These are phyloP conservation scores for Dispira parvispora DNA, from an alignment of 192 early-diverging fungal genomes.

Conservation along the genomic window DNA sequence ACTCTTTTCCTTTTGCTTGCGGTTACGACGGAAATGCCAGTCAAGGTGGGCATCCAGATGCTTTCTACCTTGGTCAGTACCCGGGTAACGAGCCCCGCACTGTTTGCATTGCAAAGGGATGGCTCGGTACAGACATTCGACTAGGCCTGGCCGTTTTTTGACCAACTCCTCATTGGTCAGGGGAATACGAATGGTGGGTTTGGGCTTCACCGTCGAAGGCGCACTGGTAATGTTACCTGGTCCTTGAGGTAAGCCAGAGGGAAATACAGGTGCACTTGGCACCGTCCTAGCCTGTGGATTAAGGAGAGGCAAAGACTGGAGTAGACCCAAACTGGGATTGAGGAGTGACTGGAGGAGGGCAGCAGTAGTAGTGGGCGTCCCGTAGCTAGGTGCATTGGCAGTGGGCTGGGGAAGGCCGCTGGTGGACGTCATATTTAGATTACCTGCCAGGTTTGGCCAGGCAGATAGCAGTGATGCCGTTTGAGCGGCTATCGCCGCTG, in stretches of 20 bases:
- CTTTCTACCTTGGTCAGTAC: slow-evolving; percentile 41
- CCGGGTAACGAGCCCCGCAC: slow-evolving; percentile 71
- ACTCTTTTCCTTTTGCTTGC: slow-evolving; percentile 64
- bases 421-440: neutral
- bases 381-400: neutral
- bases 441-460: neutral
- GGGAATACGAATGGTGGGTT: slow-evolving; percentile 15
- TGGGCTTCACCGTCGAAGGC: neutral
- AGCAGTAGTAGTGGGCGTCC: neutral
- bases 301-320: neutral
- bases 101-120: slow-evolving; percentile 76
- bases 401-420: neutral
- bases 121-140: slow-evolving; percentile 52
- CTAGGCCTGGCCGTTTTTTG: slow-evolving; percentile 30
- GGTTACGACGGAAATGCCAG: slow-evolving; percentile 93
- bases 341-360: neutral
- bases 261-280: no score
- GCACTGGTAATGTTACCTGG: neutral
- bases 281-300: no score
- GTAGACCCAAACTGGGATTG: neutral
- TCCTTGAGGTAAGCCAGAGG: no score
- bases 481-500: neutral
- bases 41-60: slow-evolving; percentile 79
- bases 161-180: slow-evolving; percentile 33
- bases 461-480: neutral